These are phyloP conservation scores for Phytophthora kernoviae DNA, from an alignment of 352 stramenopile species.

Conservation along the genomic window DNA sequence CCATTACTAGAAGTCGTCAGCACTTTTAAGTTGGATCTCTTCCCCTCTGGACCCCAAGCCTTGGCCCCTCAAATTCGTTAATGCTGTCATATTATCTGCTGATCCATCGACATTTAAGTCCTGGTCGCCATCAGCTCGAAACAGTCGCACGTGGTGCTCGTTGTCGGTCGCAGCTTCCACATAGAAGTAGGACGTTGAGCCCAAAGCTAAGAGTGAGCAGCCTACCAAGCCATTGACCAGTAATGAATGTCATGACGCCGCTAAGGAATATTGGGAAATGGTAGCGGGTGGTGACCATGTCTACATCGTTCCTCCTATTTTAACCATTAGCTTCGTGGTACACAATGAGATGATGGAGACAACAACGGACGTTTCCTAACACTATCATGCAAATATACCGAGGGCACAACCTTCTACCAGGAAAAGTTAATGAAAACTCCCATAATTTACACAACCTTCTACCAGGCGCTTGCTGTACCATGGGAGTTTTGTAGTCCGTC, in stretches of 20 bases:
- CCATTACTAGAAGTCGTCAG: too few species aligned
- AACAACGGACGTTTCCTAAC: too few species aligned
- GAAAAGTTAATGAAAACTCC: too few species aligned
- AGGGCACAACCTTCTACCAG: constrained; percentile 9
- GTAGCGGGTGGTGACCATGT: too few species aligned
- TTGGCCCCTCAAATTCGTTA: too few species aligned
- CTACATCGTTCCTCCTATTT: too few species aligned
- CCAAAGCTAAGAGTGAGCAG: neutral
- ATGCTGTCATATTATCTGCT: too few species aligned
- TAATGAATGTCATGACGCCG: neutral
- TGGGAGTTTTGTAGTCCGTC: constrained; percentile 1
- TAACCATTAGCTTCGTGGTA: too few species aligned
- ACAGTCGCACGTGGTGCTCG: neutral
- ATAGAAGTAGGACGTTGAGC: neutral
- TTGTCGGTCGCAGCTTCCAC: neutral
- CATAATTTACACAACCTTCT: too few species aligned
- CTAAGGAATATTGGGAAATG: neutral
- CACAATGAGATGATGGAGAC: too few species aligned
- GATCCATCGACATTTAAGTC: too few species aligned
- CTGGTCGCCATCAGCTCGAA: neutral
- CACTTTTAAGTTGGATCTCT: neutral
- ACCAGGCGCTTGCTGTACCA: constrained; percentile 8
- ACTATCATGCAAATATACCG: neutral
- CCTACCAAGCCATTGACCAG: neutral
- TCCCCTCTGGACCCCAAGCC: too few species aligned